These are phyloP conservation scores for Ceratocystis diversiconidia DNA, from an alignment of 2,329 filamentous ascomycete genomes.

Conservation along the genomic window DNA sequence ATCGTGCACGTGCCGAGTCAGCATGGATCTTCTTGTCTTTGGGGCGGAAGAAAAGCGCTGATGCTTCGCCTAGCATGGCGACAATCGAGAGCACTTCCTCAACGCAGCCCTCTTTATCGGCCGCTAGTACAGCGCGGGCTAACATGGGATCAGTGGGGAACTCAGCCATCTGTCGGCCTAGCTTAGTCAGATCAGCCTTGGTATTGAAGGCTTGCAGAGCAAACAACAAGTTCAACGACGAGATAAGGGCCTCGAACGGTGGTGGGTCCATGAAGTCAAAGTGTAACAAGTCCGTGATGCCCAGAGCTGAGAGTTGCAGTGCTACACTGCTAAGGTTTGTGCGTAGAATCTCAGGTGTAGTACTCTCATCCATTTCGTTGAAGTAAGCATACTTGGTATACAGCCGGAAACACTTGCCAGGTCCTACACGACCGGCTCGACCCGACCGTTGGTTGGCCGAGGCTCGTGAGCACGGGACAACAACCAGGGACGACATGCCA, in stretches of 20 bases:
- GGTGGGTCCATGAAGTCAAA: conserved; percentile 97
- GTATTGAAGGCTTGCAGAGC: conserved; percentile 81
- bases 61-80: conserved; percentile 83
- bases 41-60: conserved; percentile 80
- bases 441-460: conserved; percentile 88
- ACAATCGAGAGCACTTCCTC: conserved; percentile 87
- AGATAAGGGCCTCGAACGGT: conserved; percentile 75
- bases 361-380: conserved; percentile 86
- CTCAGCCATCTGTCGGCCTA: conserved; percentile 89
- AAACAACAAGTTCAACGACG: conserved; percentile 79
- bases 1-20: conserved; percentile 75
- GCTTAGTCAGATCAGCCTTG: conserved; percentile 73
- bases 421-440: conserved; percentile 79
- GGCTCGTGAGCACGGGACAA: conserved; percentile 80
- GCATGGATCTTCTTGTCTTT: conserved; percentile 97
- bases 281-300: conserved; percentile 80
- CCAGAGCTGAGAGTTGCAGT: conserved; percentile 72
- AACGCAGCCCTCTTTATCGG: conserved; percentile 81
- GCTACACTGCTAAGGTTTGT: conserved; percentile 78
- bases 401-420: conserved; percentile 83
- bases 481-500: conserved; percentile 82
- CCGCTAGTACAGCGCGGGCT: conserved; percentile 74
- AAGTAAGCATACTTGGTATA: conserved; percentile 91
- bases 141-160: conserved; percentile 89
- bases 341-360: conserved; percentile 83